phyloP scores from a whole-genome alignment of 257 asterid species.

The Solanum ossicruentum region DNA sequence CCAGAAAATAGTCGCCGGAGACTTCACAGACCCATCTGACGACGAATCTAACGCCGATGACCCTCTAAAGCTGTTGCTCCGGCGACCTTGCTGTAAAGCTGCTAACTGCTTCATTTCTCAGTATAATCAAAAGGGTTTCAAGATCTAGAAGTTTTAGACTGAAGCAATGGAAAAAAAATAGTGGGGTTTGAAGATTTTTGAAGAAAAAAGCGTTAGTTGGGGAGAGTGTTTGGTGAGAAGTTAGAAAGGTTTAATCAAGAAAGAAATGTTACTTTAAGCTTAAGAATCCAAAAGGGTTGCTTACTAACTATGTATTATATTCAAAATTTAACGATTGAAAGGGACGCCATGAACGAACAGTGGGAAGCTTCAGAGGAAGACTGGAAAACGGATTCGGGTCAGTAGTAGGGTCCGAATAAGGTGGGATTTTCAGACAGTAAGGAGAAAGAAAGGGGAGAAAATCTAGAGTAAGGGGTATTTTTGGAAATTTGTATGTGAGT shows the following conservation, averaged over 20 bases:
- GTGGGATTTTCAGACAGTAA: not conserved
- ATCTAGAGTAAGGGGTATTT: not conserved
- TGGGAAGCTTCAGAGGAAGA: not conserved
- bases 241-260: not conserved
- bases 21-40: conserved; percentile 49
- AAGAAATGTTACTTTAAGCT: not conserved
- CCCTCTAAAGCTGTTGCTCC: conserved; percentile 66
- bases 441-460: not conserved
- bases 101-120: conserved; percentile 55
- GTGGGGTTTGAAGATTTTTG: not conserved
- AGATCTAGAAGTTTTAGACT: not conserved
- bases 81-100: conserved; percentile 79
- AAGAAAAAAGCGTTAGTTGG: not conserved
- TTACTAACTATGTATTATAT: not conserved
- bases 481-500: not conserved
- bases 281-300: not conserved
- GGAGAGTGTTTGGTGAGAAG: not conserved
- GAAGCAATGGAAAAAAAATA: not conserved
- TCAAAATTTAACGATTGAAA: not conserved
- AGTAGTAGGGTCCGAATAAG: not conserved
- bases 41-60: conserved; percentile 54
- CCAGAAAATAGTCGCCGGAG: conserved; percentile 78
- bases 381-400: not conserved
- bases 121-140: not conserved
- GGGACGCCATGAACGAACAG: not conserved